Evolutionary conservation across 306 rosid genomes (phyloP), one percentile per base, ranked within the genome.

Genomic region (Casuarina cunninghamiana): DNA sequence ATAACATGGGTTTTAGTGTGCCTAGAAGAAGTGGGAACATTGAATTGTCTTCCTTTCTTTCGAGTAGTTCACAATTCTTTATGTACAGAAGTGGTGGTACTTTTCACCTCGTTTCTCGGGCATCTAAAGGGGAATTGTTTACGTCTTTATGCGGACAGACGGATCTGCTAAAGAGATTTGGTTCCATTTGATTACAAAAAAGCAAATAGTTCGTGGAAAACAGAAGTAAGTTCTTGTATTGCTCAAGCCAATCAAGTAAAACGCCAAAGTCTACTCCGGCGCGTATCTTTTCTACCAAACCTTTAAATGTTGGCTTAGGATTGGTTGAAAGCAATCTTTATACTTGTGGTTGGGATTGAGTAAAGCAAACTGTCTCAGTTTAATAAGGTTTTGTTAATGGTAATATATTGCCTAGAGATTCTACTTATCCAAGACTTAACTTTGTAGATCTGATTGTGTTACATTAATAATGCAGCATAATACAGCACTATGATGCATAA

Each of bases 91-190:
- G 48, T 73, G 73, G 76, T 55, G 78, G 76, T 79, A 81, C 77
- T 79, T 80, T 67, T 79, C 58, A 81, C 72, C 71, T 26, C 77
- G 65, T 75, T 81, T 63, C 69, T 74, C 38, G 21, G 61, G 80
- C 49, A 83, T 73, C 72, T 43, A 45, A 82, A 68, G 75, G 83
- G 88, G 76, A 83, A 74, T 80, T 0, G 32, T 37, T 78, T 45
- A 68, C 51, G 21, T 17, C 37, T 67, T 42, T 42, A 67, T 4
- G 71, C 32, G 79, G 96, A 91, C 93, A 89, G 7, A 51, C 89
- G 89, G 76, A 93, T 93, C 97, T 87, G 17, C 9, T 53, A 87
- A 93, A 86, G 96, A 88, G 97, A 93, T 93, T 84, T 80, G 90
- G 85, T 84, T 89, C 82, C 75, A 63, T 78, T 83, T 82, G 89